phyloP scores from a whole-genome alignment of 2,329 filamentous ascomycete species.

The Taxawa tesnikishii region DNA sequence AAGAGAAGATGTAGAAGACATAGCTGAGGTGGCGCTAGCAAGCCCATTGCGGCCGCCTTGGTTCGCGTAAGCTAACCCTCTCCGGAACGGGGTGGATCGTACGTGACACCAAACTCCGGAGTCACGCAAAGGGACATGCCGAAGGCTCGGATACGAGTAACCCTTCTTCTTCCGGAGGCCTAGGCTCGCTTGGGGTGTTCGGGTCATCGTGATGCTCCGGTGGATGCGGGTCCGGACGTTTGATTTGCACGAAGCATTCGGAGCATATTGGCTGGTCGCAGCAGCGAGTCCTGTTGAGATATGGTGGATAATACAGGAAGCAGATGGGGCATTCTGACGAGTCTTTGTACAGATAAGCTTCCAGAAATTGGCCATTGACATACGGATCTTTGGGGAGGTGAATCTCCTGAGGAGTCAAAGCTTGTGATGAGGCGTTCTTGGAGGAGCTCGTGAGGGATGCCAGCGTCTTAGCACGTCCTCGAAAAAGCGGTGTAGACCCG shows the following conservation, averaged over 20 bases:
- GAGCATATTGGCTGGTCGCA: constrained; percentile 96
- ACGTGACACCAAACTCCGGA: constrained; percentile 92
- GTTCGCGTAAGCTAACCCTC: constrained; percentile 58
- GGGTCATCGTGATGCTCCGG: constrained; percentile 56
- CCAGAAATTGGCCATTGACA: constrained; percentile 87
- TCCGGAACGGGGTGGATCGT: constrained; percentile 80
- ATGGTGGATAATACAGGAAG: constrained; percentile 89
- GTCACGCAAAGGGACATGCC: constrained; percentile 91
- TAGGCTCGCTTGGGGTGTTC: constrained; percentile 13
- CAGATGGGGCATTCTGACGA: constrained; percentile 88
- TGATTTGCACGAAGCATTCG: constrained; percentile 98
- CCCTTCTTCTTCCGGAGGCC: constrained; percentile 36
- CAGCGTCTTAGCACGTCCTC: constrained; percentile 77
- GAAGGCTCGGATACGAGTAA: constrained; percentile 83
- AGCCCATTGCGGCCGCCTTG: constrained; percentile 35
- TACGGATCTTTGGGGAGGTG: constrained; percentile 69
- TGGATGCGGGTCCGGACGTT: constrained; percentile 80
- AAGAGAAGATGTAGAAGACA: constrained; percentile 78
- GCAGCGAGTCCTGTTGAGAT: constrained; percentile 86
- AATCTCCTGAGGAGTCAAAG: constrained; percentile 63
- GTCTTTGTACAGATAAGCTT: constrained; percentile 89
- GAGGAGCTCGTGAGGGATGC: constrained; percentile 69
- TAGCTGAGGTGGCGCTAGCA: constrained; percentile 51
- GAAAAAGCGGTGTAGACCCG: constrained; percentile 46
- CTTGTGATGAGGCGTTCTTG: constrained; percentile 48